phyloP scores from a whole-genome alignment of 1,139 yeast species.

The Wickerhamiella pararugosa region DNA sequence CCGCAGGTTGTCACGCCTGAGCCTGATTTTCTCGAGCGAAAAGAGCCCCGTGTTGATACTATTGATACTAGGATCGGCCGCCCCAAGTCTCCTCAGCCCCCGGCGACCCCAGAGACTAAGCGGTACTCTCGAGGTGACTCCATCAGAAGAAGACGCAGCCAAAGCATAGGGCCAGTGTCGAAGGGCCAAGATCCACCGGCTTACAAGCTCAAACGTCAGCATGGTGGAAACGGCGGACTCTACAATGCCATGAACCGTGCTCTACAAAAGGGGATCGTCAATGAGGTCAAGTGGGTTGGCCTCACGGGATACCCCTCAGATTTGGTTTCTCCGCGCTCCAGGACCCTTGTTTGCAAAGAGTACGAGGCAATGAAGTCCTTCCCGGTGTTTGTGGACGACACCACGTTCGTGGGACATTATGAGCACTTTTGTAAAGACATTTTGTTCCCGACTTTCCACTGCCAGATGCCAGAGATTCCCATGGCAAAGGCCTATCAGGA shows the following conservation, averaged over 20 bases:
- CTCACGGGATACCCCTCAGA: slow-evolving; percentile 86
- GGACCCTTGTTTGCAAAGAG: slow-evolving; percentile 21
- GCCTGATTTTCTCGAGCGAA: neutral
- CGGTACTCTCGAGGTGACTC: neutral
- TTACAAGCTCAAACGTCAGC: slow-evolving; percentile 55
- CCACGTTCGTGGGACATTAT: slow-evolving; percentile 78
- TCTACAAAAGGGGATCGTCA: slow-evolving; percentile 31
- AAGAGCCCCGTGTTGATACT: neutral
- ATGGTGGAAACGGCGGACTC: slow-evolving; percentile 80
- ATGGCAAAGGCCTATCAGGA: slow-evolving; percentile 90
- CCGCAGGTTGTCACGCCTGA: neutral
- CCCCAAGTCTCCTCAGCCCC: slow-evolving; percentile 5
- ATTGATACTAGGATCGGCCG: neutral
- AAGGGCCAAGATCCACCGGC: neutral
- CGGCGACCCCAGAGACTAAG: neutral
- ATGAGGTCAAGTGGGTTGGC: slow-evolving; percentile 64
- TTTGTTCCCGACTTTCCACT: slow-evolving; percentile 93
- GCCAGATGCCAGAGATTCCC: slow-evolving; percentile 92
- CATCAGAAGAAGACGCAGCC: neutral
- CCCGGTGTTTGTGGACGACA: slow-evolving; percentile 61
- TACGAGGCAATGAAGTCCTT: slow-evolving; percentile 32
- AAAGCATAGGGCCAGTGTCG: neutral
- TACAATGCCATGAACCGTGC: slow-evolving; percentile 71
- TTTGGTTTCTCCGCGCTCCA: slow-evolving; percentile 9
- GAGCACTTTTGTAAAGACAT: slow-evolving; percentile 83